Evolutionary conservation across 75 land plant species (phyloP), one percentile per base, ranked within the genome.

Genomic region (Chamaecyparis obtusa): DNA sequence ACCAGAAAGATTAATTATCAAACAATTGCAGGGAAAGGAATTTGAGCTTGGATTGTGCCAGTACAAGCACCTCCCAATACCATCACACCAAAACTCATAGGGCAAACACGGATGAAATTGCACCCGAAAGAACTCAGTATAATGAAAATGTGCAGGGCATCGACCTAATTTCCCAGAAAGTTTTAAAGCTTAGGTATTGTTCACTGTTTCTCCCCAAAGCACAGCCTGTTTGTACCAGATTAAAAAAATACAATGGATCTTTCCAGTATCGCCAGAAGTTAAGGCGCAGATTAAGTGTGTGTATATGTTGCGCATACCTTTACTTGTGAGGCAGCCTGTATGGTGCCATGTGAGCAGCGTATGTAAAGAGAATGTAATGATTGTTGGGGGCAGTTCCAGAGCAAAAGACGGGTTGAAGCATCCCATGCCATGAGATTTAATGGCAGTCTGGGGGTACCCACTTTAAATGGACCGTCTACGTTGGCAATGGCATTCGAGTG

Each of bases 351-450:
- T 48, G 49, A 41, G 46, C n/a, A 80, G 30, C 32, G 83, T 9
- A 80, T 80, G 30, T 44, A n/a, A 10, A 80, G 27, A 44, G 49
- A 80, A 8, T 80, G 49, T 24, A 80, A 21, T 3, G 30, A 15
- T 44, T 80, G 46, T 80, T 41, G 30, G 24, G 83, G 16, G 8
- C 30, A 24, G n/a, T 80, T 44, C 83, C 49, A 80, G 3, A 79
- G 11, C 27, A 39, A n/a, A 43, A 79, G 82, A 41, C 82, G 82
- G 21, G 83, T 36, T 27, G 30, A 41, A 0, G 9, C 83, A 80
- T 80, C 83, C 83, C 83, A 80, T 36, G 49, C 83, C 83, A 80
- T 80, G 30, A 80, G 83, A 80, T 80, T 80, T 43, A 44, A 80
- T 24, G 83, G 48, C 14, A 80, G 41, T 39, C 83, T 80, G n/a